Percentiles rank a stretch among this genome's conserved stretches.
Evolutionary conservation across 306 rosid species (phyloP).

Genomic region (Cucurbita pepo): DNA sequence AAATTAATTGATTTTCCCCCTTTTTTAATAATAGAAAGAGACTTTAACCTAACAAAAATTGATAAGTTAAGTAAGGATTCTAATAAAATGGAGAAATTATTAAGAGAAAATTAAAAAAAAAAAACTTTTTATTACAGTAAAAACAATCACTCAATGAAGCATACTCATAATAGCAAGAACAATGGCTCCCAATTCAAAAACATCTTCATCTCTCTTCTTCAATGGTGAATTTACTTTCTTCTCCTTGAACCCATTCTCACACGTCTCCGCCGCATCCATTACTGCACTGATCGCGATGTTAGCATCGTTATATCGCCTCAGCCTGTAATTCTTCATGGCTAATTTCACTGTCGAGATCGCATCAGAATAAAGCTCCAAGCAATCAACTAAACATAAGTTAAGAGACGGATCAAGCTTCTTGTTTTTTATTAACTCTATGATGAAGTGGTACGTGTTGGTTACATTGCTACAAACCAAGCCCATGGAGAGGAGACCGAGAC

Average conservation of each 20-base stretch:
- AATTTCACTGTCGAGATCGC: slow-evolving; percentile 20
- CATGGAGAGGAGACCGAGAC: slow-evolving; percentile 11
- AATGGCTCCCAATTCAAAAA: slow-evolving; percentile 44
- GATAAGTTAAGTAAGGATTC: too few relatives aligned
- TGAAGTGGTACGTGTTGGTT: background rate
- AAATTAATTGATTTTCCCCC: too few relatives aligned
- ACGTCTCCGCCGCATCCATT: slow-evolving; percentile 33
- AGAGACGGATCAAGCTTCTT: slow-evolving; percentile 3
- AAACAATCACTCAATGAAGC: background rate
- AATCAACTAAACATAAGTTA: slow-evolving; percentile 26
- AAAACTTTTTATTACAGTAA: background rate
- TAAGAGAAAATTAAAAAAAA: too few relatives aligned
- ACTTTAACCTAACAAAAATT: too few relatives aligned
- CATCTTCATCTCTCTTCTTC: slow-evolving; percentile 30
- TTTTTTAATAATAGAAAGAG: too few relatives aligned
- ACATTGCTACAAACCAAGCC: background rate
- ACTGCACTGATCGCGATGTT: slow-evolving; percentile 26
- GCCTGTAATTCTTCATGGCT: slow-evolving; percentile 22
- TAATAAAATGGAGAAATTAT: too few relatives aligned
- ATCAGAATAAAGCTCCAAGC: slow-evolving; percentile 37
- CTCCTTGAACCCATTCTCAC: slow-evolving; percentile 41
- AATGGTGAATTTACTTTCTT: slow-evolving; percentile 30
- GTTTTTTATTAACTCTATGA: slow-evolving; percentile 11
- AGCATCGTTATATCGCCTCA: slow-evolving; percentile 16
- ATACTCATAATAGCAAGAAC: slow-evolving; percentile 17